A percentile compares a stretch with the other conserved stretches of the same genome.
These are phyloP conservation scores for Candida sp. DNA, from an alignment of 1,139 yeast species.

Conservation along the genomic window DNA sequence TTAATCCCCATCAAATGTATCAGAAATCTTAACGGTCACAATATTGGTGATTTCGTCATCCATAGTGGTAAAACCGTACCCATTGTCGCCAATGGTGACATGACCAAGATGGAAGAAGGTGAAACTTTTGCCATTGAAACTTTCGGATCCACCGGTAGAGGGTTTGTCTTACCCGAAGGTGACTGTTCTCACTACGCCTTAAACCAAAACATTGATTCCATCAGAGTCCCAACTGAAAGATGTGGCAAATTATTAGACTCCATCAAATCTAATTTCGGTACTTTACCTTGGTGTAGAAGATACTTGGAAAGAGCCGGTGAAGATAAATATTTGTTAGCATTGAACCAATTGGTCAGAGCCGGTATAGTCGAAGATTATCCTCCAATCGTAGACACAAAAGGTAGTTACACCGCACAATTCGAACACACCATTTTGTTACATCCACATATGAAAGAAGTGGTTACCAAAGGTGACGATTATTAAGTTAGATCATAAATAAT, in stretches of 20 bases:
- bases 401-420: conserved; percentile 92
- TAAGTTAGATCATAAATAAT: conserved; percentile 17
- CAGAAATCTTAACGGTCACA: conserved; percentile 92
- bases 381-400: conserved; percentile 85
- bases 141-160: conserved; percentile 95
- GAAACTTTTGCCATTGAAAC: conserved; percentile 98
- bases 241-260: conserved; percentile 65
- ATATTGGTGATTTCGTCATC: conserved; percentile 75
- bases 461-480: conserved; percentile 93
- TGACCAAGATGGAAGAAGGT: conserved; percentile 98
- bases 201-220: conserved; percentile 42
- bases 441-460: conserved; percentile 91
- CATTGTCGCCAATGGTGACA: conserved; percentile 88
- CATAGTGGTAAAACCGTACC: conserved; percentile 98
- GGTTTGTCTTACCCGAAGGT: conserved; percentile 81
- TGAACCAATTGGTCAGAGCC: conserved; percentile 78
- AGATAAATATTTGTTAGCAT: conserved; percentile 86
- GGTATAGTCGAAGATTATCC: conserved; percentile 94
- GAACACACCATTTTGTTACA: conserved; percentile 93
- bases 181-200: conserved; percentile 94
- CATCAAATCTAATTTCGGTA: conserved; percentile 82
- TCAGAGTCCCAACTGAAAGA: conserved; percentile 52
- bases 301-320: conserved; percentile 91
- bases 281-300: conserved; percentile 95
- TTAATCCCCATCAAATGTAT: conserved; percentile 84